Conservation (phyloP, 176 grass and related monocot species). For the Phragmites australis region DNA sequence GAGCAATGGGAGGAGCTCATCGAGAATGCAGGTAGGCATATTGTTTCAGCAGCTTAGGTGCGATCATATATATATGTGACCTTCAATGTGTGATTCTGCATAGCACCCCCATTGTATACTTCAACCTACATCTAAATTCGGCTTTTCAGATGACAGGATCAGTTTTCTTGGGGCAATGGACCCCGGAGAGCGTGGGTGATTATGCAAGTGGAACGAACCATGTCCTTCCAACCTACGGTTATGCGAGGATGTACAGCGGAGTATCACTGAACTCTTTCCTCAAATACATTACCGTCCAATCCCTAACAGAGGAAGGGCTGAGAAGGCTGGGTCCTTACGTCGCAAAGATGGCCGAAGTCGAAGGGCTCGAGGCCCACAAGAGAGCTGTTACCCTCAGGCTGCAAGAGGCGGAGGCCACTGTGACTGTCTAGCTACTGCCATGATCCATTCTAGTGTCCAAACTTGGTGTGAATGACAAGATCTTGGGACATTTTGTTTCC, state of each 20-base stretch:
- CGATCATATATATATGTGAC: not conserved
- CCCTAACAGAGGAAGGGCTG: slow-evolving; percentile 82
- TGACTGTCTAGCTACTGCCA: slow-evolving; percentile 44
- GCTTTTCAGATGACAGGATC: slow-evolving; percentile 55
- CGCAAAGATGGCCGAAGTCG: slow-evolving; percentile 89
- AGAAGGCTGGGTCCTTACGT: slow-evolving; percentile 70
- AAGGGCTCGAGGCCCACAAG: slow-evolving; percentile 91
- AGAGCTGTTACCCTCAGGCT: slow-evolving; percentile 90
- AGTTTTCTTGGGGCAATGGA: slow-evolving; percentile 91
- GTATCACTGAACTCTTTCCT: slow-evolving; percentile 91
- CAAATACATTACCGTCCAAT: slow-evolving; percentile 94
- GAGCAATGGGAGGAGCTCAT: slow-evolving; percentile 83
- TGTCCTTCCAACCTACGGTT: slow-evolving; percentile 90
- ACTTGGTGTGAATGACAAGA: not conserved
- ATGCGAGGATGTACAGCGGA: slow-evolving; percentile 94
- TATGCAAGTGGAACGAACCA: slow-evolving; percentile 91
- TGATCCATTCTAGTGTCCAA: not conserved
- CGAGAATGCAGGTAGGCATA: slow-evolving; percentile 78
- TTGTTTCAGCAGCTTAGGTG: not conserved
- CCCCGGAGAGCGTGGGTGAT: slow-evolving; percentile 88
- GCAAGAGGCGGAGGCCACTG: slow-evolving; percentile 60
- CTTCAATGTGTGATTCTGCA: not conserved
- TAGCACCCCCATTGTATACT: not conserved
- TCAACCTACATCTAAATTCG: not conserved
- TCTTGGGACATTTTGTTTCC: not conserved